Percentiles rank a stretch among this genome's conserved stretches.
phyloP scores from a whole-genome alignment of 1,139 yeast species.

The Wickerhamiella infanticola region DNA sequence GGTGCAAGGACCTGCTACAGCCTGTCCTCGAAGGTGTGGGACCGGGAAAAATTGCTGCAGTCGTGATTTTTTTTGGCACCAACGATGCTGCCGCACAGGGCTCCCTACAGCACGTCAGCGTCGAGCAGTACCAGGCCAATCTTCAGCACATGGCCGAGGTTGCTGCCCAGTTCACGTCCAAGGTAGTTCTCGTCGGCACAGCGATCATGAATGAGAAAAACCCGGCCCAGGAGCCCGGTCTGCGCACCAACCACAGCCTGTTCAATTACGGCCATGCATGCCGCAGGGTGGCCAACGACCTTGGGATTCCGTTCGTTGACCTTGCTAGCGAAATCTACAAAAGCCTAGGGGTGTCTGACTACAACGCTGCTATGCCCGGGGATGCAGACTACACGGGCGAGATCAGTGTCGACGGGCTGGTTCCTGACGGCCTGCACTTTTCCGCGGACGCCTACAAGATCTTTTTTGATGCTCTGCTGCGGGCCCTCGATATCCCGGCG shows the following conservation, averaged over 20 bases:
- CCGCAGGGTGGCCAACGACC: conserved; percentile 30
- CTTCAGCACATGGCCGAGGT: conserved; percentile 28
- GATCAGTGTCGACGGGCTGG: conserved; percentile 10
- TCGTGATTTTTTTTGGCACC: conserved; percentile 57
- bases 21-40: conserved; percentile 5
- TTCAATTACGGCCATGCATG: conserved; percentile 39
- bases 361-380: conserved; percentile 14
- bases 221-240: conserved; percentile 10
- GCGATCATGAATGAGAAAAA: conserved; percentile 31
- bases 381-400: conserved; percentile 11
- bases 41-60: conserved; percentile 12
- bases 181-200: conserved; percentile 46
- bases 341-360: conserved; percentile 12
- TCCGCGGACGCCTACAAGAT: conserved; percentile 44
- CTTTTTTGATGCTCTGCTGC: conserved; percentile 15
- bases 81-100: conserved; percentile 42
- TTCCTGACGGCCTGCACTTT: conserved; percentile 56
- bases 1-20: conserved; percentile 4
- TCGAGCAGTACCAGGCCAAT: conserved; percentile 36
- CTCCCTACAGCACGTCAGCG: conserved; percentile 37
- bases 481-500: neutral
- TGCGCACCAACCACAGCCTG: conserved; percentile 27
- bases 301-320: conserved; percentile 37
- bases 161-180: conserved; percentile 29
- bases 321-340: conserved; percentile 33